A percentile compares a stretch with the other conserved stretches of the same genome.
Evolutionary conservation across 139 green algal species (phyloP).

Genomic region (Chlamydomonas sp.): DNA sequence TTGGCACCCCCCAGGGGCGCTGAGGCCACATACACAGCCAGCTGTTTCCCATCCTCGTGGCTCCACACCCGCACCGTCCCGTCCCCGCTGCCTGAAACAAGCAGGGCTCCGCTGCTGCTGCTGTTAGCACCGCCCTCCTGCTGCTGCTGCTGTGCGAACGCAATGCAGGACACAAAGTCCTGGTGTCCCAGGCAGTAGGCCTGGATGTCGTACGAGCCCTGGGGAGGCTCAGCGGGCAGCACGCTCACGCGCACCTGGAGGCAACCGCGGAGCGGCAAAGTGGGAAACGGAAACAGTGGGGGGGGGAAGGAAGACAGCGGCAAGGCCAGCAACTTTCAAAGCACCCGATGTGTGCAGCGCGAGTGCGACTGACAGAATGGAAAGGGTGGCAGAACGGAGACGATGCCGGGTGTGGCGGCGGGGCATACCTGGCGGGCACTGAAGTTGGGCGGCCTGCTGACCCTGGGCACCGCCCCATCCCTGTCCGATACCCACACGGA

Average conservation of each 20-base stretch:
- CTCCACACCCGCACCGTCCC: slow-evolving; percentile 81
- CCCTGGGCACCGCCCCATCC: background rate
- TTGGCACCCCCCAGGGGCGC: slow-evolving; percentile 1
- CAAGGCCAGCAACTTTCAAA: background rate
- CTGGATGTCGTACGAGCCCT: slow-evolving; percentile 85
- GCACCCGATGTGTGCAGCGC: background rate
- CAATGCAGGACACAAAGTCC: slow-evolving; percentile 69
- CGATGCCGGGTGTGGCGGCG: background rate
- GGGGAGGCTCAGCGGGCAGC: slow-evolving; percentile 47
- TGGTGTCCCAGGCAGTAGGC: slow-evolving; percentile 88
- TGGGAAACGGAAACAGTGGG: background rate
- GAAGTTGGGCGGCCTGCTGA: background rate
- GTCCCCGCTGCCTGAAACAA: slow-evolving; percentile 77
- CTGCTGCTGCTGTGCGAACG: slow-evolving; percentile 57
- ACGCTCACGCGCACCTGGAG: slow-evolving; percentile 19
- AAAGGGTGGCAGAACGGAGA: background rate
- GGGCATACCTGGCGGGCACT: background rate
- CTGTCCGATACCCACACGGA: background rate
- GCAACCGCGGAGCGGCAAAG: background rate
- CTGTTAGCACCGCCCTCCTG: background rate
- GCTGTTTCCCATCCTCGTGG: slow-evolving; percentile 45
- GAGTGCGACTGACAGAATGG: background rate
- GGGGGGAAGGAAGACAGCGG: background rate
- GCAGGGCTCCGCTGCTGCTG: slow-evolving; percentile 18
- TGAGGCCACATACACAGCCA: slow-evolving; percentile 44